Evolutionary conservation across 2,329 filamentous ascomycete species (phyloP).

Genomic region (Ophiocordyceps robertsii): DNA sequence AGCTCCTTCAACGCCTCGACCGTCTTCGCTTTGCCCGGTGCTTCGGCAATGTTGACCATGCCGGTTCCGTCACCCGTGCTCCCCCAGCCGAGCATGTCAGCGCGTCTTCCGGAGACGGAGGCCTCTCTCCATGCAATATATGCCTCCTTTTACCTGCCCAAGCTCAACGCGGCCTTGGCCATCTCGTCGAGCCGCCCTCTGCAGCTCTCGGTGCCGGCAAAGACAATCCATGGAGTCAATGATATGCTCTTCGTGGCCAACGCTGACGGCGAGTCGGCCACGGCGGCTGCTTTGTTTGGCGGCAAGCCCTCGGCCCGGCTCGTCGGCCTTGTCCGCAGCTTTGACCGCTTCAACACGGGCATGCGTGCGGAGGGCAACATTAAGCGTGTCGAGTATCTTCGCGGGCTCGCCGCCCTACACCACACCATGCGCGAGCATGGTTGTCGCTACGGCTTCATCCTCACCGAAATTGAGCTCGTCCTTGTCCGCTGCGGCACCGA

Average conservation of each 20-base stretch:
- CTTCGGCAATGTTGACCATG: constrained; percentile 59
- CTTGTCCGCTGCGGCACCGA: constrained; percentile 70
- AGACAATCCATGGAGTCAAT: constrained; percentile 19
- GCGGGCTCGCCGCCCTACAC: constrained; percentile 74
- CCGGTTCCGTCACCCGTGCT: constrained; percentile 50
- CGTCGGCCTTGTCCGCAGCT: constrained; percentile 79
- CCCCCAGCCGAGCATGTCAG: constrained; percentile 40
- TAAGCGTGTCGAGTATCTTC: constrained; percentile 79
- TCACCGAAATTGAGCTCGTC: constrained; percentile 90
- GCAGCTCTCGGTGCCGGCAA: constrained; percentile 30
- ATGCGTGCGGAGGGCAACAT: constrained; percentile 80
- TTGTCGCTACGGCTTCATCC: constrained; percentile 89
- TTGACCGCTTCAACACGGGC: constrained; percentile 88
- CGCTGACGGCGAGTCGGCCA: constrained; percentile 40
- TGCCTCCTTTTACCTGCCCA: constrained; percentile 66
- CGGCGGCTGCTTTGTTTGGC: constrained; percentile 37
- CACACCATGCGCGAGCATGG: constrained; percentile 86
- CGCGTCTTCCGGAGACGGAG: constrained; percentile 67
- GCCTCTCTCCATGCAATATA: constrained; percentile 62
- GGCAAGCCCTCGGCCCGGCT: constrained; percentile 43
- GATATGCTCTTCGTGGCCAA: constrained; percentile 55
- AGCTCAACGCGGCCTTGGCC: constrained; percentile 72
- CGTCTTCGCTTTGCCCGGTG: constrained; percentile 59
- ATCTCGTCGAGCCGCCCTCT: constrained; percentile 58
- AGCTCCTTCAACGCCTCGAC: constrained; percentile 60